Evolutionary conservation across 2,329 filamentous ascomycete genomes (phyloP).

Genomic region (Exophiala phaeomuriformis): DNA sequence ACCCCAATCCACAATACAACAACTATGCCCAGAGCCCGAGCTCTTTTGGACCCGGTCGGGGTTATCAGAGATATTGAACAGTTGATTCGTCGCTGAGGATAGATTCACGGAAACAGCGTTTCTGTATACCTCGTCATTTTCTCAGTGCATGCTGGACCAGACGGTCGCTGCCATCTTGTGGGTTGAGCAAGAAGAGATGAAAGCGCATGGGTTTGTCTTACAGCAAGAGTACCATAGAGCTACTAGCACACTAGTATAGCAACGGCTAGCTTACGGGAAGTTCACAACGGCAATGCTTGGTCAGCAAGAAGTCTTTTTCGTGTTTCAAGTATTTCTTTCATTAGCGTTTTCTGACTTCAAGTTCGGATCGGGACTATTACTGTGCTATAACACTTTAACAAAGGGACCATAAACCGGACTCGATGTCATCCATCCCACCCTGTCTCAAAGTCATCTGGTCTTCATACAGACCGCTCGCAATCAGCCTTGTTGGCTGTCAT

Average conservation of each 20-base stretch:
- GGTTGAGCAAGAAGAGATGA: too few relatives aligned
- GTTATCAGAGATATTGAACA: slow-evolving; percentile 20
- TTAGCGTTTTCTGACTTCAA: not conserved
- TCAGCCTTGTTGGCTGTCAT: not conserved
- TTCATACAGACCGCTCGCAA: not conserved
- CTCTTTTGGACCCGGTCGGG: slow-evolving; percentile 6
- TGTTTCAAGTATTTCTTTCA: not conserved
- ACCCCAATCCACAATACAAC: slow-evolving; percentile 10
- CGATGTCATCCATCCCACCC: not conserved
- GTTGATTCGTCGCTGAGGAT: not conserved
- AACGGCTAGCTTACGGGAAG: not conserved
- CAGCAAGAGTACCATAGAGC: not conserved
- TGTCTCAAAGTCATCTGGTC: not conserved
- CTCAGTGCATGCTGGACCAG: not conserved
- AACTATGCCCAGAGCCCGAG: slow-evolving; percentile 11
- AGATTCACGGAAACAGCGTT: not conserved
- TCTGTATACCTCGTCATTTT: not conserved
- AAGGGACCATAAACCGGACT: not conserved
- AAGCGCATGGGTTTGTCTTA: not conserved
- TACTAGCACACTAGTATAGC: not conserved
- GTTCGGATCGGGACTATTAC: not conserved
- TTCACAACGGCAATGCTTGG: not conserved
- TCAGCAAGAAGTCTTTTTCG: not conserved
- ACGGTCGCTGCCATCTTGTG: too few relatives aligned
- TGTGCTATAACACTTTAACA: not conserved